These are phyloP conservation scores for Clavulina sp. DNA, from an alignment of 768 basidiomycete species.

Conservation along the genomic window DNA sequence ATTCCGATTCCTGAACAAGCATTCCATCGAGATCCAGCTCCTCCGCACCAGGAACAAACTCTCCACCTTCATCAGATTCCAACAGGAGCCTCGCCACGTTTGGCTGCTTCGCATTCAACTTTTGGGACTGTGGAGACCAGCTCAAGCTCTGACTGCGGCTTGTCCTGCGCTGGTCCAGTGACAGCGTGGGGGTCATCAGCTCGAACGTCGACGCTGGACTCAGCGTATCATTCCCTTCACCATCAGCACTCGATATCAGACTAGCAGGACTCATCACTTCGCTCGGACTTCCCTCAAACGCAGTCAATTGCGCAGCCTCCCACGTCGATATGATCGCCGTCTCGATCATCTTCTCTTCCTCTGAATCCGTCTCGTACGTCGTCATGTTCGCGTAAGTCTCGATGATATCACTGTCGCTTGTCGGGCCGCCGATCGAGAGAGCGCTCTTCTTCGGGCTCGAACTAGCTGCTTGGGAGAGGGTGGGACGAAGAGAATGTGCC, in stretches of 20 bases:
- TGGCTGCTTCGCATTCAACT: too few relatives aligned
- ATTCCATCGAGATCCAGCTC: too few relatives aligned
- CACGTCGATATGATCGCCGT: not conserved
- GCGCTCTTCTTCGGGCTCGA: not conserved
- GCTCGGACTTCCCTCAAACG: too few relatives aligned
- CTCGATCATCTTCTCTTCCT: not conserved
- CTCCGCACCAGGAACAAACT: too few relatives aligned
- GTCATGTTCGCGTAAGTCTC: not conserved
- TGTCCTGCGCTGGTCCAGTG: not conserved
- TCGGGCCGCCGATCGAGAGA: not conserved
- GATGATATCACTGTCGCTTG: not conserved
- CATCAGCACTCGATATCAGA: not conserved
- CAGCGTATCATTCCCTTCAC: not conserved
- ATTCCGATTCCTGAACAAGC: too few relatives aligned
- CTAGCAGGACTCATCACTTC: too few relatives aligned
- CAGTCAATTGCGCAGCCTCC: too few relatives aligned
- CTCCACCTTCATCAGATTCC: too few relatives aligned
- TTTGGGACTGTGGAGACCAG: not conserved
- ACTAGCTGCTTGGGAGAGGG: too few relatives aligned
- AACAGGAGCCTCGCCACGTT: too few relatives aligned
- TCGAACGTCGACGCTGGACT: not conserved
- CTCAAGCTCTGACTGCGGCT: not conserved
- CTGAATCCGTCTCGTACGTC: not conserved
- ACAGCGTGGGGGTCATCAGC: not conserved
- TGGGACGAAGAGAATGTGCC: too few relatives aligned